Evolutionary conservation across 495 filamentous ascomycete species (phyloP).

Genomic region (Chaetomium fimeti): DNA sequence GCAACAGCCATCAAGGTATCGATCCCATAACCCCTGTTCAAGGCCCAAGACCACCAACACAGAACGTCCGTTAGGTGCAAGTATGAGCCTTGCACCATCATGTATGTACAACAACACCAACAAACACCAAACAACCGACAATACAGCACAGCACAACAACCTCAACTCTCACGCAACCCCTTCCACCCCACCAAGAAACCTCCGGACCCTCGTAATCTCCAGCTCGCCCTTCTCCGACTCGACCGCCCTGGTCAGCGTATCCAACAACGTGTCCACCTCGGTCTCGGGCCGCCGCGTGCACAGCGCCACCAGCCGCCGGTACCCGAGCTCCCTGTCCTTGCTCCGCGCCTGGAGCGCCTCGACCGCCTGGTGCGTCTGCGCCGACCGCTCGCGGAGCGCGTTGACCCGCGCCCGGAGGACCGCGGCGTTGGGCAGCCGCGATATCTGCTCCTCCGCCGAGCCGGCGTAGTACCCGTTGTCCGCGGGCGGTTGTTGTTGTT

Average conservation of each 20-base stretch:
- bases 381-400: conserved; percentile 54
- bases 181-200: conserved; percentile 73
- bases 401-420: conserved; percentile 47
- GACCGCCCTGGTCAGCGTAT: conserved; percentile 63
- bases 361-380: conserved; percentile 58
- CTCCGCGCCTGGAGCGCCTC: conserved; percentile 57
- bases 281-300: conserved; percentile 65
- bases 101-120: neutral
- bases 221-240: conserved; percentile 70
- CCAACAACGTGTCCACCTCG: conserved; percentile 63
- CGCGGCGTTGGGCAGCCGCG: conserved; percentile 37
- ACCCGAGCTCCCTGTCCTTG: conserved; percentile 66
- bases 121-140: neutral
- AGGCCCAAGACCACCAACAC: neutral
- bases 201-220: conserved; percentile 65
- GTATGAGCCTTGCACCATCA: neutral
- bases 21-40: neutral
- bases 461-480: conserved; percentile 19
- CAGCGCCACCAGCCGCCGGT: conserved; percentile 65
- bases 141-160: neutral
- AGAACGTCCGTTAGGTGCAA: neutral
- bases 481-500: neutral
- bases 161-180: conserved; percentile 22
- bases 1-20: conserved; percentile 11
- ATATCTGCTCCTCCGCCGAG: conserved; percentile 12